phyloP scores from a whole-genome alignment of 164 flowering plant species.

The Protea cynaroides region DNA sequence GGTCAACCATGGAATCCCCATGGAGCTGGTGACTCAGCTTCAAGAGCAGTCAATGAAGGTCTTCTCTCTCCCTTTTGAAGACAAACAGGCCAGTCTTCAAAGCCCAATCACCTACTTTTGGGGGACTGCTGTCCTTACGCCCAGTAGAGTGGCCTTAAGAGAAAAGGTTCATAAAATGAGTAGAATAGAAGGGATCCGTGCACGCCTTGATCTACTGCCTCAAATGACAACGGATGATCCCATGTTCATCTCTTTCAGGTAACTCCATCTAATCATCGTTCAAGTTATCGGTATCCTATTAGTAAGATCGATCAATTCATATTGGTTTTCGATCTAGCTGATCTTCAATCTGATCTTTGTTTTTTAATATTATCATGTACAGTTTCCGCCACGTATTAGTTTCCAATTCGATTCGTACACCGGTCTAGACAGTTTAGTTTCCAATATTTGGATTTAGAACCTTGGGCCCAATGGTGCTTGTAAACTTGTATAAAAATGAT shows the following conservation, averaged over 20 bases:
- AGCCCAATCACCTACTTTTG: conserved; percentile 40
- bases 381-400: too few relatives aligned
- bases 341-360: too few relatives aligned
- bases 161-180: conserved; percentile 21
- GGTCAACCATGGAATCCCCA: conserved; percentile 65
- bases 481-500: too few relatives aligned
- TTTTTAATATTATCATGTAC: too few relatives aligned
- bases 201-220: conserved; percentile 29
- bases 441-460: too few relatives aligned
- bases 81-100: conserved; percentile 31
- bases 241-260: conserved; percentile 46
- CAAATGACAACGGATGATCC: conserved; percentile 18
- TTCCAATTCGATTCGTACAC: too few relatives aligned
- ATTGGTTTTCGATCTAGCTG: not conserved
- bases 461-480: too few relatives aligned
- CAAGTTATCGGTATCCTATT: too few relatives aligned
- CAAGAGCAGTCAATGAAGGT: conserved; percentile 28
- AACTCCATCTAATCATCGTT: too few relatives aligned
- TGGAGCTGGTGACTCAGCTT: conserved; percentile 26
- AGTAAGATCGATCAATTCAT: too few relatives aligned
- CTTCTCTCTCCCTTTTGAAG: conserved; percentile 41
- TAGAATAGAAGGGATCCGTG: conserved; percentile 50
- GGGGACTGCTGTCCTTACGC: conserved; percentile 57
- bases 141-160: conserved; percentile 25
- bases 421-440: too few relatives aligned